phyloP scores from a whole-genome alignment of 192 early-diverging fungal species.

The Coemansia sp. region DNA sequence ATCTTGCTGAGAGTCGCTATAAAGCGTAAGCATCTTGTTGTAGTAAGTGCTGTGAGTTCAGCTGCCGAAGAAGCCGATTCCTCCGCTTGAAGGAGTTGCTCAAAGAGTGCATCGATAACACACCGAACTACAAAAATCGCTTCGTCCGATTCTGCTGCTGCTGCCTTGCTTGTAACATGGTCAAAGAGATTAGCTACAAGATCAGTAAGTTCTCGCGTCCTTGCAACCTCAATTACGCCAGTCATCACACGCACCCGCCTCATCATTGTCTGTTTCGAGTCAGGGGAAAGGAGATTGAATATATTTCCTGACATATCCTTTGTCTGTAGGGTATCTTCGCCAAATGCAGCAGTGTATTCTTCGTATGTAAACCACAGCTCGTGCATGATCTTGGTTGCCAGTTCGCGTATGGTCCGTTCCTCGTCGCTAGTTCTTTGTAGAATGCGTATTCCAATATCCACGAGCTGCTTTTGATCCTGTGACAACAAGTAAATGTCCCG shows the following conservation, averaged over 20 bases:
- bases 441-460: constrained; percentile 72
- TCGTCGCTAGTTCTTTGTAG: constrained; percentile 69
- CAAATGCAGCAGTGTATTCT: constrained; percentile 13
- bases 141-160: constrained; percentile 52
- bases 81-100: constrained; percentile 66
- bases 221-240: constrained; percentile 40
- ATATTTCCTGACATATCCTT: constrained; percentile 21
- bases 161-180: constrained; percentile 29
- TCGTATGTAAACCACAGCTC: constrained; percentile 73
- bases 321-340: constrained; percentile 22
- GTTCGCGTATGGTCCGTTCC: constrained; percentile 62
- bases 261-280: constrained; percentile 42
- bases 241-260: constrained; percentile 50
- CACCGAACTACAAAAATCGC: constrained; percentile 60
- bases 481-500: constrained; percentile 68
- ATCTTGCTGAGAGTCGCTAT: constrained; percentile 57
- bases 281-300: constrained; percentile 44
- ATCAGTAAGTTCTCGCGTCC: constrained; percentile 28
- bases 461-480: constrained; percentile 48
- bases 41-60: constrained; percentile 12
- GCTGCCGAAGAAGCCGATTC: constrained; percentile 29
- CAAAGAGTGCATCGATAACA: constrained; percentile 76
- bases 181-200: constrained; percentile 42
- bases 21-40: constrained; percentile 47
- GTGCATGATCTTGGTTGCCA: constrained; percentile 68